Base-by-base conservation (phyloP, 441 rosid species). In the Arabidopsis hybrid region DNA sequence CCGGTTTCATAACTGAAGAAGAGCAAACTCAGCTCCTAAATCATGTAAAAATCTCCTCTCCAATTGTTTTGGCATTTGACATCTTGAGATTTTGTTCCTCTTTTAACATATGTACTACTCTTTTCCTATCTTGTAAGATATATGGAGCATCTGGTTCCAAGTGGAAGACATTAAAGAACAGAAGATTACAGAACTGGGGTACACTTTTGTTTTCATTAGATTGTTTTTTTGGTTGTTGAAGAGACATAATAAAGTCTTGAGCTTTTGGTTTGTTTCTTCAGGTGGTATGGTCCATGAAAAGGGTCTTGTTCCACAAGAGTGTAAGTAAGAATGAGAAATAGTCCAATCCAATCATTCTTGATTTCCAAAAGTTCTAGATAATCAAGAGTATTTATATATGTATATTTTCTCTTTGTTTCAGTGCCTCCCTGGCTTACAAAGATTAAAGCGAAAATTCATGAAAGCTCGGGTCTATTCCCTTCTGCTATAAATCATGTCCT, bases 141-240 rank as follows among this genome's bases (percentile, higher is more conserved):
- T 75, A 88, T 78, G 88, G 83, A 70, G 87, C 87, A 52, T 92
- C 97, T 61, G 45, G 56, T 35, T 85, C 96, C 36, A 90, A 86
- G 75, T 92, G 97, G 97, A 92, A 89, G 72, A 78, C 90, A 4
- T 82, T 92, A 84, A 90, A 88, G 85, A 92, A 87, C 67, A 84
- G 97, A 80, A 88, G 96, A 76, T 84, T 95, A 67, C 95, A 95
- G 80, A 89, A 92, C 72, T 95, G 93, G 94, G 97, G 97, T 93
- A 18, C 36, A 4, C 69, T 38, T 69, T 9, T n/a, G 36, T 51
- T 59, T 35, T 32, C 38, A 21, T 36, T 60, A 40, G 60, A 10
- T 60, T 32, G 57, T 21, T 21, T 21, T 0, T 60, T 42, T 66
- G 40, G 52, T 0, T 64, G 21, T 65, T 65, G 17, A 59, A 65